phyloP scores from a whole-genome alignment of 2,329 filamentous ascomycete genomes.

The Pleomassaria siparia region DNA sequence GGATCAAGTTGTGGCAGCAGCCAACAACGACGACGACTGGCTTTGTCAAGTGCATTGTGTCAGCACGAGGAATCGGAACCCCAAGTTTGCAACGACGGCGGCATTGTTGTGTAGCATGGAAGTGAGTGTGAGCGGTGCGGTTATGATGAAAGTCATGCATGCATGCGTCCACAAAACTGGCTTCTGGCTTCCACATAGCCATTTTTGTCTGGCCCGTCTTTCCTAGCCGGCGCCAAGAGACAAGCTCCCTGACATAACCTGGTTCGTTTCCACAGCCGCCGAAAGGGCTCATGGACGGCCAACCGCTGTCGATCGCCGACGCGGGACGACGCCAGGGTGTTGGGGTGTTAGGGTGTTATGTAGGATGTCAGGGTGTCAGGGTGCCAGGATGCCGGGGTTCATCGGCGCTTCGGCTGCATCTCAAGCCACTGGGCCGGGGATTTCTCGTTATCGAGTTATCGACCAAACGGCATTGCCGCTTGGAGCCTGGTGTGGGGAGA shows the following conservation, averaged over 20 bases:
- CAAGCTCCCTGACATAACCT: slow-evolving; percentile 35
- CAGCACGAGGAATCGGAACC: slow-evolving; percentile 21
- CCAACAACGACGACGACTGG: slow-evolving; percentile 8
- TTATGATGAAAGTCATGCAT: slow-evolving; percentile 20
- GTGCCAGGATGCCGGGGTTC: slow-evolving; percentile 24
- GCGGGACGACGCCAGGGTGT: slow-evolving; percentile 28
- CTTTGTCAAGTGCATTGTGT: slow-evolving; percentile 21
- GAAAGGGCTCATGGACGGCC: slow-evolving; percentile 19
- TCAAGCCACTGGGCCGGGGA: slow-evolving; percentile 37
- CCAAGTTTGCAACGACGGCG: slow-evolving; percentile 15
- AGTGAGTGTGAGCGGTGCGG: slow-evolving; percentile 15
- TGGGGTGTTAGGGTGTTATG: no score
- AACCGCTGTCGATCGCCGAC: slow-evolving; percentile 41
- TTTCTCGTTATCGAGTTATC: slow-evolving; percentile 36
- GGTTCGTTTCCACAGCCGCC: slow-evolving; percentile 30
- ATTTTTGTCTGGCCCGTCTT: slow-evolving; percentile 12
- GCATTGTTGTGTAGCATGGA: slow-evolving; percentile 26
- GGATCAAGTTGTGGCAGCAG: slow-evolving; percentile 5
- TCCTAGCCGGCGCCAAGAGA: background rate
- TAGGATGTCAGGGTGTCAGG: slow-evolving; percentile 40
- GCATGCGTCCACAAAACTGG: slow-evolving; percentile 22
- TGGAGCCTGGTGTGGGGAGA: slow-evolving; percentile 35
- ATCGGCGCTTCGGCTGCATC: slow-evolving; percentile 41
- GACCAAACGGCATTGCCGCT: slow-evolving; percentile 35
- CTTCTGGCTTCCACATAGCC: slow-evolving; percentile 16